These are phyloP conservation scores for Malus hybrid DNA, from an alignment of 331 rosid species.

Conservation along the genomic window DNA sequence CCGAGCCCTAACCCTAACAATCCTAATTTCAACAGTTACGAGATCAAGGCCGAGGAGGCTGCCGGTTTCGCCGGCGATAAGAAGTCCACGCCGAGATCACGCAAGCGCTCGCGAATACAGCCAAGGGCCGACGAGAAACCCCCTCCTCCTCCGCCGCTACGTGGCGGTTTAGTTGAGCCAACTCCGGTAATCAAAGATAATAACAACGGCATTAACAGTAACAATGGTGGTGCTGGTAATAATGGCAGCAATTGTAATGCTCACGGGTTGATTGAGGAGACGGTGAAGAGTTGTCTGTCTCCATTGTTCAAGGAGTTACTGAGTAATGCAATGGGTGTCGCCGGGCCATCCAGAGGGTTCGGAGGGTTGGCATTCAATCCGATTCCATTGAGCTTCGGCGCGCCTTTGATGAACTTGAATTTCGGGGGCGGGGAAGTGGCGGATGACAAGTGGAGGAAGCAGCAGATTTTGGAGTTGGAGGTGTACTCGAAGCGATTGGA, in stretches of 20 bases:
- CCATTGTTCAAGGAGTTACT: slow-evolving; percentile 56
- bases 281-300: slow-evolving; percentile 64
- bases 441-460: slow-evolving; percentile 58
- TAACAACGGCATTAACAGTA: slow-evolving; percentile 4
- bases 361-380: slow-evolving; percentile 29
- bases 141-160: background rate
- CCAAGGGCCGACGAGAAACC: slow-evolving; percentile 15
- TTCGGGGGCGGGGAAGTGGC: slow-evolving; percentile 25
- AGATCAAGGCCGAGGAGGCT: slow-evolving; percentile 27
- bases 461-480: slow-evolving; percentile 65
- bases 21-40: slow-evolving; percentile 17
- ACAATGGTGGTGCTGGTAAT: background rate
- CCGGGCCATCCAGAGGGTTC: slow-evolving; percentile 26
- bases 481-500: slow-evolving; percentile 64
- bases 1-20: slow-evolving; percentile 15
- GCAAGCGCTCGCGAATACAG: slow-evolving; percentile 35
- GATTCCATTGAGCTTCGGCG: slow-evolving; percentile 18
- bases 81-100: slow-evolving; percentile 17
- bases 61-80: slow-evolving; percentile 1
- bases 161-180: background rate
- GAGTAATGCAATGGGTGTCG: slow-evolving; percentile 20
- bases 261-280: slow-evolving; percentile 60
- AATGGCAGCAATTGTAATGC: slow-evolving; percentile 10
- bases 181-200: slow-evolving; percentile 16
- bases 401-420: slow-evolving; percentile 21